phyloP scores from a whole-genome alignment of 139 green algal species.

The Marvania coccoides region DNA sequence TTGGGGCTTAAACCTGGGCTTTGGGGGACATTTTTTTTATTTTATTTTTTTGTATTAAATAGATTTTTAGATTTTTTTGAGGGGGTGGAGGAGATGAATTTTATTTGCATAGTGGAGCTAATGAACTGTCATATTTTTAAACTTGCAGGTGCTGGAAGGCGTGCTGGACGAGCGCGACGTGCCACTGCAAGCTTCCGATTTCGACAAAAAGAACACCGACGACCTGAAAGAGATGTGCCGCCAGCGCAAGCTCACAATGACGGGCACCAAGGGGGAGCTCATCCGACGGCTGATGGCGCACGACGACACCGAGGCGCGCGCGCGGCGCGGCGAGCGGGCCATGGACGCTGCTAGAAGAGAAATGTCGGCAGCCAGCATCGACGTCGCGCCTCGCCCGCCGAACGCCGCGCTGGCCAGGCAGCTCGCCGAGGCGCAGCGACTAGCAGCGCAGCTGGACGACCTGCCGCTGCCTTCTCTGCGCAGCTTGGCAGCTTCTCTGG shows the following conservation, averaged over 20 bases:
- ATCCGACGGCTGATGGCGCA: conserved; percentile 7
- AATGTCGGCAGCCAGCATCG: conserved; percentile 1
- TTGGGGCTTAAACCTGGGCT: no score
- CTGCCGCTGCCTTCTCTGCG: conserved; percentile 10
- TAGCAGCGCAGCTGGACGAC: not conserved
- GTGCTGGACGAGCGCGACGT: no score
- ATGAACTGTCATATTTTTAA: no score
- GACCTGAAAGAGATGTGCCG: conserved; percentile 1
- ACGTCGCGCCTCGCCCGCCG: conserved; percentile 3
- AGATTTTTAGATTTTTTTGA: no score
- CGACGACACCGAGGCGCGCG: not conserved
- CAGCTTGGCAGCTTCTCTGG: not conserved
- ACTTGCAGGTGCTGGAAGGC: no score
- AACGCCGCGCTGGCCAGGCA: not conserved
- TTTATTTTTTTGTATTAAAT: no score
- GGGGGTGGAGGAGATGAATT: no score
- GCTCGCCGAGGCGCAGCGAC: not conserved
- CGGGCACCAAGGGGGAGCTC: conserved; percentile 12
- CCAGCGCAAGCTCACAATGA: not conserved
- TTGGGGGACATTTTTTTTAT: no score
- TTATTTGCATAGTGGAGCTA: no score
- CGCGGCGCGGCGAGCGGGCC: not conserved
- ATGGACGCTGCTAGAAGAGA: not conserved
- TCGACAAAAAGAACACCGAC: conserved; percentile 5
- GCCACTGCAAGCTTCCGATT: not conserved